A percentile compares a stretch with the other conserved stretches of the same genome.
Evolutionary conservation across 768 basidiomycete species (phyloP).

Genomic region (Cyclocybe aegerita): DNA sequence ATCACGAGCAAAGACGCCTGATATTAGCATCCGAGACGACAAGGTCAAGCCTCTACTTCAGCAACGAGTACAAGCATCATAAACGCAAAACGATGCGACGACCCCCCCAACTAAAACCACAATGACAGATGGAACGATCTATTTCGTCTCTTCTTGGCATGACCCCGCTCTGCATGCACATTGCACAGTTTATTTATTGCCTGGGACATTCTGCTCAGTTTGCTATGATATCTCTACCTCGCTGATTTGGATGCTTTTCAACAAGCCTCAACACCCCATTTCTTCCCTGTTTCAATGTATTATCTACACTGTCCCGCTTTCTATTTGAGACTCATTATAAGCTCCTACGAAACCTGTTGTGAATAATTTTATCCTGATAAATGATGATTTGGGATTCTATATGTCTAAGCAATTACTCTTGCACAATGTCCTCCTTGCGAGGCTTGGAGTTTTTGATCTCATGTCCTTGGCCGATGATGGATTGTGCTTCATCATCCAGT

Average conservation of each 20-base stretch:
- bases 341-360: slow-evolving; percentile 1
- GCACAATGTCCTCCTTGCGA: slow-evolving; percentile 95
- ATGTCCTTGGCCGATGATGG: slow-evolving; percentile 77
- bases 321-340: slow-evolving; percentile 4
- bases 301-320: slow-evolving; percentile 3
- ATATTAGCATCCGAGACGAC: slow-evolving; percentile 25
- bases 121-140: not conserved
- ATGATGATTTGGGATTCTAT: slow-evolving; percentile 1
- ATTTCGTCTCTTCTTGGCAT: not conserved
- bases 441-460: slow-evolving; percentile 80
- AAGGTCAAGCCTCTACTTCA: slow-evolving; percentile 29
- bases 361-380: slow-evolving; percentile 8
- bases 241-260: slow-evolving; percentile 3
- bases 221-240: not conserved
- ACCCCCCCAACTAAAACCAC: not conserved
- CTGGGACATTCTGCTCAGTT: not conserved
- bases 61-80: slow-evolving; percentile 22
- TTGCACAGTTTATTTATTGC: slow-evolving; percentile 1
- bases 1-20: slow-evolving; percentile 32
- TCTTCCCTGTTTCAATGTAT: slow-evolving; percentile 7
- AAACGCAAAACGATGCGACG: slow-evolving; percentile 5
- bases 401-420: slow-evolving; percentile 46
- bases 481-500: slow-evolving; percentile 82
- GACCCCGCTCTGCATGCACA: not conserved
- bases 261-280: not conserved